phyloP scores from a whole-genome alignment of 1,139 yeast species.

The Sugiyamaella grinbergsii region DNA sequence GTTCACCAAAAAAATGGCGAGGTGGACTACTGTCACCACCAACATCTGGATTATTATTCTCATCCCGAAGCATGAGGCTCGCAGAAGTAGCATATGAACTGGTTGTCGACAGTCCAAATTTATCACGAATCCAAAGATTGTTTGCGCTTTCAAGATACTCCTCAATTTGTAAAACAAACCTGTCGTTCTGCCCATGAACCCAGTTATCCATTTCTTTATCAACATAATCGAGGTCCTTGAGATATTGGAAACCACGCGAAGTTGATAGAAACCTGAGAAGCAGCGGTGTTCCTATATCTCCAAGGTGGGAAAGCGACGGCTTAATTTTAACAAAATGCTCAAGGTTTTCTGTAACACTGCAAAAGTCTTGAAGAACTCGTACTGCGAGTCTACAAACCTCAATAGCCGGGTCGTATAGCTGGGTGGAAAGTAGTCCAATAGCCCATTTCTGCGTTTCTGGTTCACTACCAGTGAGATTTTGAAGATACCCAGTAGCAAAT shows the following conservation, averaged over 20 bases:
- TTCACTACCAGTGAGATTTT: constrained; percentile 45
- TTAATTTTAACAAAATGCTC: constrained; percentile 48
- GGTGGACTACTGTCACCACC: constrained; percentile 44
- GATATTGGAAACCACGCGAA: constrained; percentile 56
- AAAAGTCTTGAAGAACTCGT: constrained; percentile 51
- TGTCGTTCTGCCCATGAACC: constrained; percentile 56
- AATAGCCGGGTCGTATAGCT: constrained; percentile 65
- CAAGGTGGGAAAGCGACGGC: constrained; percentile 53
- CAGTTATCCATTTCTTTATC: constrained; percentile 61
- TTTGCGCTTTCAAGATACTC: constrained; percentile 42
- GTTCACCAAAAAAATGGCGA: constrained; percentile 74
- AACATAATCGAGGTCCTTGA: constrained; percentile 55
- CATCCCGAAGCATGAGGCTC: constrained; percentile 7
- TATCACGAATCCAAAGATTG: constrained; percentile 26
- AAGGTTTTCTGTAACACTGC: constrained; percentile 47
- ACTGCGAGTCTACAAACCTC: constrained; percentile 63
- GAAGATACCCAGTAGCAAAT: constrained; percentile 58
- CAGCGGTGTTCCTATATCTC: constrained; percentile 51
- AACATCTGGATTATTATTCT: constrained; percentile 17
- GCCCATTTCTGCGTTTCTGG: constrained; percentile 45
- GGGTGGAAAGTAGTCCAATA: constrained; percentile 59
- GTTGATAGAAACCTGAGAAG: constrained; percentile 58
- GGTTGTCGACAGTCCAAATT: constrained; percentile 4
- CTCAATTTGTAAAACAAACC: constrained; percentile 58
- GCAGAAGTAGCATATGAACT: constrained; percentile 13